Percentiles rank a stretch among this genome's conserved stretches.
phyloP scores from a whole-genome alignment of 2,329 filamentous ascomycete species.

The Colletotrichum zoysiae region DNA sequence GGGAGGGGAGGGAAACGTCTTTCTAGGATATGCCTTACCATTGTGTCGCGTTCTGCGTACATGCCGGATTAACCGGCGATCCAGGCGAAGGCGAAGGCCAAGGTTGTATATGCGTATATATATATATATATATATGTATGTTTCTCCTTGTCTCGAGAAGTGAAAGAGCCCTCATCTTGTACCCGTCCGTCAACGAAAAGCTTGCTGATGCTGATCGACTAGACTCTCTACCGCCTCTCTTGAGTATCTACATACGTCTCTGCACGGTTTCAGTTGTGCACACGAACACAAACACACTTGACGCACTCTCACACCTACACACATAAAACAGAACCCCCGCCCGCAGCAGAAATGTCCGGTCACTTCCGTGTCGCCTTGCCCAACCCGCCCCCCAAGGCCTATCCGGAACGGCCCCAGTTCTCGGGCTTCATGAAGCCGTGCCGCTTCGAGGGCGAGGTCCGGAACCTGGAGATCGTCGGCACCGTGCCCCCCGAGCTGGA shows the following conservation, averaged over 20 bases:
- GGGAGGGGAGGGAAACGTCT: too few relatives aligned
- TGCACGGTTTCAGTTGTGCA: neutral
- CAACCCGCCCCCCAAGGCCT: slow-evolving; percentile 23
- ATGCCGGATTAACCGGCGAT: too few relatives aligned
- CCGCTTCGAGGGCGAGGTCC: slow-evolving; percentile 40
- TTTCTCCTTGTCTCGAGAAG: neutral
- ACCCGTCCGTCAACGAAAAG: too few relatives aligned
- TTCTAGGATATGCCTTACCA: too few relatives aligned
- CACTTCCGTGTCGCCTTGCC: slow-evolving; percentile 33
- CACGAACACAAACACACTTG: too few relatives aligned
- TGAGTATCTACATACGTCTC: neutral
- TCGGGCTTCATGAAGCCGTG: slow-evolving; percentile 40
- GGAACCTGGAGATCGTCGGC: slow-evolving; percentile 43
- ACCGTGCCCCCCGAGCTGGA: slow-evolving; percentile 44
- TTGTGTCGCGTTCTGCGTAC: too few relatives aligned
- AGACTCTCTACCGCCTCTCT: neutral
- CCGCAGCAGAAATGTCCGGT: slow-evolving; percentile 15
- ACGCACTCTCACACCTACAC: neutral
- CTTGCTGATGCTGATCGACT: too few relatives aligned
- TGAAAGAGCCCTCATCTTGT: neutral
- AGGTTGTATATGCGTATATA: neutral
- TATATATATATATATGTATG: neutral
- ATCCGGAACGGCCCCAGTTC: slow-evolving; percentile 37
- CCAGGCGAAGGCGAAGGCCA: neutral
- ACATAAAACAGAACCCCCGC: neutral